Evolutionary conservation across 805 yeast species (phyloP), one percentile per base, ranked within the genome.

Genomic region (Teunomyces lycoperdinae): DNA sequence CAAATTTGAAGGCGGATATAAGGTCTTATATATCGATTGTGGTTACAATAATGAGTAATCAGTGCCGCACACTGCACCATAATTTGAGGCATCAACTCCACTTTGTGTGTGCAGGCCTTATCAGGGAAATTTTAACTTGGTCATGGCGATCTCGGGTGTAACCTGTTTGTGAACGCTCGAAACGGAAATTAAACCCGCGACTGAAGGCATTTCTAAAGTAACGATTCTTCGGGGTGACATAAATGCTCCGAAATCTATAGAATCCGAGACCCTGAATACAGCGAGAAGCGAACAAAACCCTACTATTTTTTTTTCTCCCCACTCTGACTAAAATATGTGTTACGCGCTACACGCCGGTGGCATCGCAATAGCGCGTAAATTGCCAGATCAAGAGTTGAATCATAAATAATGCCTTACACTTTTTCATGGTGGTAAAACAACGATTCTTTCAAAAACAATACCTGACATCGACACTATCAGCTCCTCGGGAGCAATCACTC

Each of bases 381-480:
- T 36, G 6, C 28, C 28, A 38, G 41, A 38, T 38, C 41, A 38
- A 38, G 36, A 33, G 16, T n/a, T 20, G 24, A 5, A 20, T 20
- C 24, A 5, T 32, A 10, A 16, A n/a, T 32, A 32, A 32, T 32
- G 34, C 34, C 34, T 32, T 32, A 32, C 9, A 16, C 14, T 32
- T 32, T 32, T n/a, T 10, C 11, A 38, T 38, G 41, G 41, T 38
- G 17, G 28, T n/a, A 8, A 38, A 38, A 26, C 41, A 38, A 13
- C 27, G 41, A 24, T 38, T 38, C 13, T 38, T 38, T 20, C 41
- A 38, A n/a, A 38, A 38, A 26, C 41, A 38, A n/a, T 10, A 11
- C 27, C 30, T 11, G 30, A 30, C 27, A 24, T 11, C 41, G 7
- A 9, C 26, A 8, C 39, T 16, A n/a, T 6, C 14, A 1, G 10